These are phyloP conservation scores for Cicer judaicum DNA, from an alignment of 306 rosid genomes.

Conservation along the genomic window DNA sequence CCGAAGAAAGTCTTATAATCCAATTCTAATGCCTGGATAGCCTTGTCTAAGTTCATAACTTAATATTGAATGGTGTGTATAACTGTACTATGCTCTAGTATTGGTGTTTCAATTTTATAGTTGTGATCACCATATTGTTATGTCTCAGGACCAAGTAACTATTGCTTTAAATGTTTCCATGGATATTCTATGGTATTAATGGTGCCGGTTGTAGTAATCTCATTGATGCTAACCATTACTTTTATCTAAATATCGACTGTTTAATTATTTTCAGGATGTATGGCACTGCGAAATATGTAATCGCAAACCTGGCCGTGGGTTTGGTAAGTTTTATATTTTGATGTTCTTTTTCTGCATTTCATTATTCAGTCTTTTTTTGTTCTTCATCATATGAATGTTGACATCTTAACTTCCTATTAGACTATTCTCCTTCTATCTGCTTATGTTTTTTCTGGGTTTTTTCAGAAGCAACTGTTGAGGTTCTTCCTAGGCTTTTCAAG, in stretches of 20 bases:
- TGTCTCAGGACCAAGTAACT: constrained; percentile 27
- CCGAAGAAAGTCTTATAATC: constrained; percentile 38
- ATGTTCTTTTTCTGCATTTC: constrained; percentile 20
- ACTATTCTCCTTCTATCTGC: constrained; percentile 34
- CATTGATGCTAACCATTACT: constrained; percentile 36
- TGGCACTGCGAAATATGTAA: constrained; percentile 99
- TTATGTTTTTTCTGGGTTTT: constrained; percentile 41
- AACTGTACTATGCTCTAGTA: constrained; percentile 29
- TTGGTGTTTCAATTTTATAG: constrained; percentile 36
- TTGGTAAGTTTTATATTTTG: constrained; percentile 60
- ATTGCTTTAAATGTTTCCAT: constrained; percentile 38
- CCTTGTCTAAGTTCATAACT: constrained; percentile 44
- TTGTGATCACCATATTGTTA: constrained; percentile 7
- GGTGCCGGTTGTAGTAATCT: constrained; percentile 10
- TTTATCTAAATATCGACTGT: constrained; percentile 34
- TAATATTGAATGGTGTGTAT: constrained; percentile 26
- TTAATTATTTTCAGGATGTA: constrained; percentile 74
- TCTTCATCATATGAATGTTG: constrained; percentile 25
- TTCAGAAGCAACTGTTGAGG: constrained; percentile 95
- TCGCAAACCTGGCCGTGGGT: constrained; percentile 98
- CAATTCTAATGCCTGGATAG: constrained; percentile 34
- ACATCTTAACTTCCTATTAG: constrained; percentile 19
- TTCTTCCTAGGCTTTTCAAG: constrained; percentile 96
- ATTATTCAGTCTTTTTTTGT: constrained; percentile 23
- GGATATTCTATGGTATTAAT: constrained; percentile 13